Evolutionary conservation across 1,284 basidiomycete genomes (phyloP).

Genomic region (Cronartium ribicola): DNA sequence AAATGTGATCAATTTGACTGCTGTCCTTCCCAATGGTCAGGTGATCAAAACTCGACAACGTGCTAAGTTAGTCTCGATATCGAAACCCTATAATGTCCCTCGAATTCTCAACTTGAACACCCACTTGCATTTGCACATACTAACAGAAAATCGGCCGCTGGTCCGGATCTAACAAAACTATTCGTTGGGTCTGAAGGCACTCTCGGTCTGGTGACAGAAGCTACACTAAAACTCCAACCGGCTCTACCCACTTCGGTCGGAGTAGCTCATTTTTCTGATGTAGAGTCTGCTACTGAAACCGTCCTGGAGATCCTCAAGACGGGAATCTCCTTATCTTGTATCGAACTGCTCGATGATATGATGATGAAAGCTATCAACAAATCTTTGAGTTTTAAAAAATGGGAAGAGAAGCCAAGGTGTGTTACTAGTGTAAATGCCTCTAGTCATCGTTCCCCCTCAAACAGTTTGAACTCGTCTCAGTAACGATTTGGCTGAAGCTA

Average conservation of each 20-base stretch:
- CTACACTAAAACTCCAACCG: constrained; percentile 65
- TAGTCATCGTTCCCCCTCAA: neutral
- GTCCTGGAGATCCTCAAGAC: constrained; percentile 61
- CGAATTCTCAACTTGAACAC: neutral
- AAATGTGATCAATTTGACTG: constrained; percentile 50
- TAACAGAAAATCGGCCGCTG: constrained; percentile 72
- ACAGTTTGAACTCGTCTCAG: neutral
- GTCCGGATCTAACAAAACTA: constrained; percentile 82
- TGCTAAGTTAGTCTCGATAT: constrained; percentile 53
- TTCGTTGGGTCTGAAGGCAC: constrained; percentile 95
- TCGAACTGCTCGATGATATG: constrained; percentile 45
- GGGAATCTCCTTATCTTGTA: constrained; percentile 59
- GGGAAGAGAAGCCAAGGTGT: constrained; percentile 38
- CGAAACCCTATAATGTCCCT: neutral
- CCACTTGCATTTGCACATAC: neutral
- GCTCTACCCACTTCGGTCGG: constrained; percentile 65
- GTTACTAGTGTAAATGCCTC: neutral
- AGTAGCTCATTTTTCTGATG: constrained; percentile 56
- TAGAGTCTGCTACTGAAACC: constrained; percentile 63
- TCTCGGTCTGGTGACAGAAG: constrained; percentile 84
- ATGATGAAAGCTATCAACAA: constrained; percentile 43
- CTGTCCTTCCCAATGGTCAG: constrained; percentile 78
- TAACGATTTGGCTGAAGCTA: no score
- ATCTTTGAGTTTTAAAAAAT: constrained; percentile 10
- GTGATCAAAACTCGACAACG: constrained; percentile 86